Base-by-base conservation (phyloP, 805 yeast species). In the Kurtzmaniella fragi region DNA sequence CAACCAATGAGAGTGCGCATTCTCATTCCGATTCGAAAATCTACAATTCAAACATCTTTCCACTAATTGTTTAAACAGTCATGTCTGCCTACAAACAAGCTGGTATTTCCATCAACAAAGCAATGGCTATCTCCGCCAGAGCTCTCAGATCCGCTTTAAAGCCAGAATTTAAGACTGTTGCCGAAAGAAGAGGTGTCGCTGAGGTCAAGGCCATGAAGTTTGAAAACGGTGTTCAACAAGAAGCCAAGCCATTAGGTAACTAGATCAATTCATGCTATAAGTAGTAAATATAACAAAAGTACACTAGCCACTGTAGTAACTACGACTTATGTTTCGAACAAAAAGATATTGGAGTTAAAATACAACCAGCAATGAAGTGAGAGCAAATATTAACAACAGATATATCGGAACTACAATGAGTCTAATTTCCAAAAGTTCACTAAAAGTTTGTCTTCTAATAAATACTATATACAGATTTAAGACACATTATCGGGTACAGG, bases 111-210 rank as follows among this genome's bases (percentile, higher is more conserved):
- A 80, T 84, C 73, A 87, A 86, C 84, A 85, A 82, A 65, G 91
- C 91, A 70, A 75, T 90, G 65, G 78, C 95, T 51, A 76, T 91
- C 59, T 86, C 96, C 58, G 95, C 96, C 59, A 80, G 80, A 63
- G 78, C 95, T 46, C 78, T 88, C 53, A 88, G 97, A 73, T 73
- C 75, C 55, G 82, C 96, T 38, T 78, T 91, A 62, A 91, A 91
- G 75, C 80, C 89, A 48, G 96, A 90, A 57, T 64, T 78, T 60
- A 85, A 84, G 64, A 84, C 78, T 47, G 76, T 72, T 45, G 84
- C 83, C 50, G 77, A 79, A 56, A 77, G 74, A 63, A 85, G 95
- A 74, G 82, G 82, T 52, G 49, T 65, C 56, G 66, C 84, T 47
- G 98, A 91, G 58, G 84, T 80, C 53, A 78, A 78, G 62, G 82